Evolutionary conservation across 768 basidiomycete species (phyloP), one percentile per base, ranked within the genome.

Genomic region (Mycena latifolia): DNA sequence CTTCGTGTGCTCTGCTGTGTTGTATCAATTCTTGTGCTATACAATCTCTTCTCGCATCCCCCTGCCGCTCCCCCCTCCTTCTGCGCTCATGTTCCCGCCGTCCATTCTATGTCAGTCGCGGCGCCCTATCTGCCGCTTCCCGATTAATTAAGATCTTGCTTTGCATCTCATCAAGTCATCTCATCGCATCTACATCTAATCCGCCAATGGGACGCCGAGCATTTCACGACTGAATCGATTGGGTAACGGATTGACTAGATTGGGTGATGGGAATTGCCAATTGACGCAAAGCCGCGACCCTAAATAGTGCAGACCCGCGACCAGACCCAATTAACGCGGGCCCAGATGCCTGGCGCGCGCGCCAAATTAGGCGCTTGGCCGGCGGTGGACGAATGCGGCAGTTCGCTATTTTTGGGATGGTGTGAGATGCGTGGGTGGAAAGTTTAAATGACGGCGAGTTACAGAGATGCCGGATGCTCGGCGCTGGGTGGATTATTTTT

Each of bases 11-110:
- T 14, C 37, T 55, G 62, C 48, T 56, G 47, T 63, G 62, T 55
- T 63, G 62, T 63, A 63, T 50, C 61, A 55, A 48, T 39, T 39
- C 48, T 63, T 55, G 62, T 56, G 62, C 54, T 63, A 63, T 63
- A 56, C 50, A 62, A 20, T 25, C 37, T 14, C 27, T 10, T 51
- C 22, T 11, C 31, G 3, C 25, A 18, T 39, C 37, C n/a, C n/a
- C n/a, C n/a, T n/a, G n/a, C n/a, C n/a, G n/a, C n/a, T n/a, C n/a
- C n/a, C n/a, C n/a, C n/a, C n/a, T n/a, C n/a, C n/a, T n/a, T n/a
- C n/a, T n/a, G n/a, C n/a, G n/a, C n/a, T n/a, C n/a, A n/a, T n/a
- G n/a, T n/a, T n/a, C n/a, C 33, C 33, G 8, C 8, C 33, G 14
- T 35, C 33, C 33, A 35, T 35, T 35, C 6, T 35, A 14, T 14